phyloP scores from a whole-genome alignment of 768 basidiomycete species.

The Termitomyces eurrhizus region DNA sequence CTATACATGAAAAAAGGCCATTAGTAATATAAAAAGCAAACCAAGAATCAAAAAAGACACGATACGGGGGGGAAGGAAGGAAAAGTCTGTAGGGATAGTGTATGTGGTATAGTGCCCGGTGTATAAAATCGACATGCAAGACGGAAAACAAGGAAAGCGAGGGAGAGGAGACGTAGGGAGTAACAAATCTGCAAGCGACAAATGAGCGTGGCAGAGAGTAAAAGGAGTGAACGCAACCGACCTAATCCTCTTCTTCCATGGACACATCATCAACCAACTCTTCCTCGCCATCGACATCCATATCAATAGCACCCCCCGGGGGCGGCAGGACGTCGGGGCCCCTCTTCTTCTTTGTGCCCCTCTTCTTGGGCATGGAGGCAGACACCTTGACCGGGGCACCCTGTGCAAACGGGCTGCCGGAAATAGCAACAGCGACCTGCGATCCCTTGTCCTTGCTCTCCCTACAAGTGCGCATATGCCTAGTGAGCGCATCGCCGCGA shows the following conservation, averaged over 20 bases:
- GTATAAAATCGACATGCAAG: not conserved
- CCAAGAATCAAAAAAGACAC: not conserved
- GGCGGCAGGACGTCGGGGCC: not conserved
- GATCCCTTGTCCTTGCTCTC: slow-evolving; percentile 9
- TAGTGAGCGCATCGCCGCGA: slow-evolving; percentile 7
- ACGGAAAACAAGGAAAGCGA: not conserved
- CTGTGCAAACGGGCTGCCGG: not conserved
- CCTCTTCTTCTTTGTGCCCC: not conserved
- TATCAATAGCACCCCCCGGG: not conserved
- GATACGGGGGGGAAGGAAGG: too few relatives aligned
- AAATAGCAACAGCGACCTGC: not conserved
- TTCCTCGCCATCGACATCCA: not conserved
- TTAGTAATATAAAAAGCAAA: too few relatives aligned
- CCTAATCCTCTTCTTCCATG: slow-evolving; percentile 1
- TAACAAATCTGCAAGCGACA: not conserved
- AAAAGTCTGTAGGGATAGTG: not conserved
- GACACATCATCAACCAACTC: slow-evolving; percentile 1
- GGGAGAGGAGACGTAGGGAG: not conserved
- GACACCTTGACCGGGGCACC: not conserved
- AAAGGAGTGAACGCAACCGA: too few relatives aligned
- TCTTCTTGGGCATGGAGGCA: not conserved
- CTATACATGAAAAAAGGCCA: too few relatives aligned
- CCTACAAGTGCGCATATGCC: slow-evolving; percentile 11
- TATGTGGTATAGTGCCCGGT: not conserved
- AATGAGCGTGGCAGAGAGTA: too few relatives aligned